phyloP scores from a whole-genome alignment of 1,284 basidiomycete species.

The Irpex sp. region DNA sequence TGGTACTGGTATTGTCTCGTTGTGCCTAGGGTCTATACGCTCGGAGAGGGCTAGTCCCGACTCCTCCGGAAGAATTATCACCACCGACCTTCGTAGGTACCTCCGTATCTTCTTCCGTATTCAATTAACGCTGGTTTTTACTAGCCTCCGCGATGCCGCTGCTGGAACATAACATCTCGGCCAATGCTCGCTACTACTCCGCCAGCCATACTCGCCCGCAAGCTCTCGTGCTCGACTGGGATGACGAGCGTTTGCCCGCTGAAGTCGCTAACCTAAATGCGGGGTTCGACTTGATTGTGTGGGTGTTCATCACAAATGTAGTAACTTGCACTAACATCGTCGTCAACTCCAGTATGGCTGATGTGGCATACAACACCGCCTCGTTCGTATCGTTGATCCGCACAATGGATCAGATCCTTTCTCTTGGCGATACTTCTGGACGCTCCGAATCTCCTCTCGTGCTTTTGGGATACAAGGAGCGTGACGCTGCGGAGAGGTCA shows the following conservation, averaged over 20 bases:
- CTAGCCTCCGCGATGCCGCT: conserved; percentile 78
- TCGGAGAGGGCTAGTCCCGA: conserved; percentile 23
- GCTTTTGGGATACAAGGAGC: conserved; percentile 80
- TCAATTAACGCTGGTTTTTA: neutral
- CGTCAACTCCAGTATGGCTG: conserved; percentile 64
- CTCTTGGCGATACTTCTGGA: conserved; percentile 16
- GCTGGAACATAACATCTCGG: conserved; percentile 63
- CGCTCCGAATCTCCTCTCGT: conserved; percentile 40
- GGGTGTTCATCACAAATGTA: conserved; percentile 20
- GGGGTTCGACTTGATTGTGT: conserved; percentile 59
- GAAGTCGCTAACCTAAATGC: conserved; percentile 34
- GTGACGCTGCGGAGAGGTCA: conserved; percentile 67
- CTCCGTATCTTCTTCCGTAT: neutral
- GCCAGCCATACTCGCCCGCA: conserved; percentile 25
- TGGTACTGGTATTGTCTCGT: conserved; percentile 77
- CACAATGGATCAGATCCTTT: conserved; percentile 48
- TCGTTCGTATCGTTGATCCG: conserved; percentile 70
- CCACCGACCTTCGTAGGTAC: conserved; percentile 73
- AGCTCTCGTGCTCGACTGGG: conserved; percentile 73
- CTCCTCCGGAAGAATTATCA: conserved; percentile 42
- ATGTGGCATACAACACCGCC: conserved; percentile 85
- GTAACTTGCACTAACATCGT: neutral
- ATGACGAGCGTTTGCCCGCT: conserved; percentile 47
- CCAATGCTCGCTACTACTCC: conserved; percentile 41
- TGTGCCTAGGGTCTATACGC: conserved; percentile 58